phyloP scores from a whole-genome alignment of 345 rosid species.

The Lagerstroemia speciosa region DNA sequence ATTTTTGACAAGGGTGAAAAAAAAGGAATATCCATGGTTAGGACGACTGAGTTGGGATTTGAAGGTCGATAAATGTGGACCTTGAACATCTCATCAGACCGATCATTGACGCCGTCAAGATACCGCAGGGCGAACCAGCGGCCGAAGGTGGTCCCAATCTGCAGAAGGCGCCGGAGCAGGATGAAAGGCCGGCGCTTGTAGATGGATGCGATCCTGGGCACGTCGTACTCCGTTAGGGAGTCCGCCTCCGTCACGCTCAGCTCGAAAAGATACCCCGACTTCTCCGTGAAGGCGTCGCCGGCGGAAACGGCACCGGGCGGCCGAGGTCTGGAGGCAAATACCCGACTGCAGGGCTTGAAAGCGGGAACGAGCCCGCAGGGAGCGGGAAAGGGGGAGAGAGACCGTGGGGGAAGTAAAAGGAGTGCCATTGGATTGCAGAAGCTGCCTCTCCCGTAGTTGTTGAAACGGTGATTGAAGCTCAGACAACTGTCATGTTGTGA shows the following conservation, averaged over 20 bases:
- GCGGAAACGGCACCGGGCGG: slow-evolving; percentile 23
- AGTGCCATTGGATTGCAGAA: not conserved
- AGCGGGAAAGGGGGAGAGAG: not conserved
- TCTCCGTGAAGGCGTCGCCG: slow-evolving; percentile 63
- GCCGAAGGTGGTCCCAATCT: slow-evolving; percentile 61
- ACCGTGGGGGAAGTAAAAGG: not conserved
- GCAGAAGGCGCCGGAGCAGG: slow-evolving; percentile 62
- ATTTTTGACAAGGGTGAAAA: not conserved
- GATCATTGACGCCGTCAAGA: slow-evolving; percentile 49
- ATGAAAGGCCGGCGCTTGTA: slow-evolving; percentile 60
- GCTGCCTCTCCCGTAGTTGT: not conserved
- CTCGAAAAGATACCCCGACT: slow-evolving; percentile 75
- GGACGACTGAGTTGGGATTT: not conserved
- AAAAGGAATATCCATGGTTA: not conserved
- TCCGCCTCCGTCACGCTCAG: slow-evolving; percentile 56
- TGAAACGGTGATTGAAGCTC: not conserved
- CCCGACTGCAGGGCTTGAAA: not conserved
- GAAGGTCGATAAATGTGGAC: slow-evolving; percentile 18
- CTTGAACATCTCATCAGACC: slow-evolving; percentile 68
- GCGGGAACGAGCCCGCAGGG: not conserved
- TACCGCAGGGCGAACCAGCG: slow-evolving; percentile 66
- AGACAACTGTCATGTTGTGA: not conserved
- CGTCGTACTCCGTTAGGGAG: slow-evolving; percentile 46
- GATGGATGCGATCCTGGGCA: slow-evolving; percentile 36
- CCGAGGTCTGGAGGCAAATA: not conserved